Conservation (phyloP, 2,329 filamentous ascomycete species). For the Huntiella bhutanensis region DNA sequence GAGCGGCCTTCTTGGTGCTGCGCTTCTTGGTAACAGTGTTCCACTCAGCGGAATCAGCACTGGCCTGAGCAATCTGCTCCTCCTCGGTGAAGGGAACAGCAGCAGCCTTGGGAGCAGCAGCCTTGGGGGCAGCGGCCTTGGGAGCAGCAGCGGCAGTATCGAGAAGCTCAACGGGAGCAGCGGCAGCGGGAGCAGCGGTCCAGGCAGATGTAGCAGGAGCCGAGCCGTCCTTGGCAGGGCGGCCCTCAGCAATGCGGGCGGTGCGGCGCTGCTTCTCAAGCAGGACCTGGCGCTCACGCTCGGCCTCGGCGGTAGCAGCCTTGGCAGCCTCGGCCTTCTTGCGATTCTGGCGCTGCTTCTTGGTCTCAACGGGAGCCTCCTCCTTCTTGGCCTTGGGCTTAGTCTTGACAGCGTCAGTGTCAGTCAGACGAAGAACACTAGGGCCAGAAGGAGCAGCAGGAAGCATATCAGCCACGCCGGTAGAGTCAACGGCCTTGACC, state of each 20-base stretch:
- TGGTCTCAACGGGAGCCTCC: slow-evolving; percentile 55
- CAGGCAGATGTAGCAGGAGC: slow-evolving; percentile 25
- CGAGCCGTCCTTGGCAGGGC: slow-evolving; percentile 64
- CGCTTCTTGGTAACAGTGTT: slow-evolving; percentile 33
- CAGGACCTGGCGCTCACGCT: slow-evolving; percentile 56
- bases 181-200: slow-evolving; percentile 20
- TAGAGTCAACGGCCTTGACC: slow-evolving; percentile 34
- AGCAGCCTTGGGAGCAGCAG: slow-evolving; percentile 20
- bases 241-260: slow-evolving; percentile 66
- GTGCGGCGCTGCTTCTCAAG: slow-evolving; percentile 69
- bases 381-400: slow-evolving; percentile 41
- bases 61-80: slow-evolving; percentile 40
- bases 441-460: slow-evolving; percentile 50
- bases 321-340: slow-evolving; percentile 73
- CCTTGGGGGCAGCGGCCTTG: slow-evolving; percentile 18
- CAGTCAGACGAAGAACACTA: slow-evolving; percentile 49
- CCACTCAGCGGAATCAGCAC: slow-evolving; percentile 35
- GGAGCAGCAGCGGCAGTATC: slow-evolving; percentile 29
- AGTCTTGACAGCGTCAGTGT: slow-evolving; percentile 42
- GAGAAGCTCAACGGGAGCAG: slow-evolving; percentile 28
- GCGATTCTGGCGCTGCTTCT: slow-evolving; percentile 89
- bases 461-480: slow-evolving; percentile 80
- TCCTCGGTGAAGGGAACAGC: slow-evolving; percentile 34
- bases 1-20: slow-evolving; percentile 18
- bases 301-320: slow-evolving; percentile 53